phyloP scores from a whole-genome alignment of 148 eudicot species.

The Dysphania ambrosioides region DNA sequence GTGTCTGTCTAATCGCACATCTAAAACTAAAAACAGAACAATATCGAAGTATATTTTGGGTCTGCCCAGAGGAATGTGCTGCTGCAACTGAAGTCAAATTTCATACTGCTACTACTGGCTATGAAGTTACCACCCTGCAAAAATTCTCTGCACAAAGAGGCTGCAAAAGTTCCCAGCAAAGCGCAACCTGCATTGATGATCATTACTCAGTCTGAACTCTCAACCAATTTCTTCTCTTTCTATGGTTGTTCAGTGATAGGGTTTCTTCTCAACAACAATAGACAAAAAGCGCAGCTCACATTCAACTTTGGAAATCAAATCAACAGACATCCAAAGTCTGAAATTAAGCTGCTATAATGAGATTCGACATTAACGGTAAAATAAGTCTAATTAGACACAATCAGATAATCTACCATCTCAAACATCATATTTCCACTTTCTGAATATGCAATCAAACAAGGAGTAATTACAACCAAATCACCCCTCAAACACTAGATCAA shows the following conservation, averaged over 20 bases:
- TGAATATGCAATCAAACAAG: too few species aligned
- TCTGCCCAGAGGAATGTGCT: background rate
- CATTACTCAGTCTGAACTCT: too few species aligned
- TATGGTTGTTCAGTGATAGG: too few species aligned
- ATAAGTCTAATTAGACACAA: background rate
- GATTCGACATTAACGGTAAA: background rate
- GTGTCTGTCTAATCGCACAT: background rate
- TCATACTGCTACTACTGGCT: background rate
- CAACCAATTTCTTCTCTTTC: too few species aligned
- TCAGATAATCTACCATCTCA: background rate
- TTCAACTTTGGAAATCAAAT: background rate
- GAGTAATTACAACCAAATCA: background rate
- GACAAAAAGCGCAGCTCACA: background rate
- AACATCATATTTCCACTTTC: background rate
- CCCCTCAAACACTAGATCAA: background rate
- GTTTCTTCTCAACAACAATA: too few species aligned
- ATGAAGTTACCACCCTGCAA: background rate
- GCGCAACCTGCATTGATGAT: too few species aligned
- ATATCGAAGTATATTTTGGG: background rate
- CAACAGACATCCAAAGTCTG: background rate
- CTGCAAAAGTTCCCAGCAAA: background rate
- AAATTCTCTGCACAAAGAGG: background rate
- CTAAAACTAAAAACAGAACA: background rate
- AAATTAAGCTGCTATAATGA: background rate
- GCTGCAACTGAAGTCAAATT: background rate